Conservation (phyloP, 176 grass and related monocot genomes). For the Tillandsia fasciculata region DNA sequence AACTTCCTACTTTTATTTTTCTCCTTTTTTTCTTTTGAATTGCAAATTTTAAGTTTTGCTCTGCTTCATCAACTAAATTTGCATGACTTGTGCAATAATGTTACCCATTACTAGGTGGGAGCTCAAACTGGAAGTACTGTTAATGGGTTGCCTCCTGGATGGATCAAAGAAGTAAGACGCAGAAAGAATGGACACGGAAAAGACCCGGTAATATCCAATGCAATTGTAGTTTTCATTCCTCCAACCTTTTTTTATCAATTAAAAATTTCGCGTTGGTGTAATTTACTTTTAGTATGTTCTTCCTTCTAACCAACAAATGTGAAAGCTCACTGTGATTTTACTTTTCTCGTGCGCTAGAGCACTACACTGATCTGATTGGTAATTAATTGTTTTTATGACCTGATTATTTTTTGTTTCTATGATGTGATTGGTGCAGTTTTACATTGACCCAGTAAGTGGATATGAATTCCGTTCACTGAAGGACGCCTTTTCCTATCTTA, state of each 20-base stretch:
- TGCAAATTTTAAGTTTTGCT: neutral
- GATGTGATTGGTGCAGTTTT: conserved; percentile 12
- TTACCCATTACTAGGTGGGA: neutral
- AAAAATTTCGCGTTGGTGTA: conserved; percentile 10
- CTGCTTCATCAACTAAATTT: neutral
- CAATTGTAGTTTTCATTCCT: neutral
- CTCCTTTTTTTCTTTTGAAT: too few relatives aligned
- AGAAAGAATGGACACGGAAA: neutral
- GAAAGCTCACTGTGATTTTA: neutral
- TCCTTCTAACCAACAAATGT: neutral
- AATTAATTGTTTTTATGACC: neutral
- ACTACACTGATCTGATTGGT: neutral
- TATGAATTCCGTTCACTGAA: conserved; percentile 36
- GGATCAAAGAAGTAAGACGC: conserved; percentile 31
- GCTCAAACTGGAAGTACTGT: conserved; percentile 6
- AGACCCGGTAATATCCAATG: neutral
- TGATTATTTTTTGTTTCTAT: neutral
- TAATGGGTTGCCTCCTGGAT: conserved; percentile 24
- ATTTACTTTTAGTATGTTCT: neutral
- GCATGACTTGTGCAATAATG: neutral
- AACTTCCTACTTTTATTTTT: too few relatives aligned
- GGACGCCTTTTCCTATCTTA: conserved; percentile 34
- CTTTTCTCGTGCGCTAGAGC: neutral
- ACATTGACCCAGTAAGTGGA: conserved; percentile 32
- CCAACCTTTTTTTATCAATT: neutral